Base-by-base conservation (phyloP, 768 basidiomycete species). In the Austroboletus eburneus region DNA sequence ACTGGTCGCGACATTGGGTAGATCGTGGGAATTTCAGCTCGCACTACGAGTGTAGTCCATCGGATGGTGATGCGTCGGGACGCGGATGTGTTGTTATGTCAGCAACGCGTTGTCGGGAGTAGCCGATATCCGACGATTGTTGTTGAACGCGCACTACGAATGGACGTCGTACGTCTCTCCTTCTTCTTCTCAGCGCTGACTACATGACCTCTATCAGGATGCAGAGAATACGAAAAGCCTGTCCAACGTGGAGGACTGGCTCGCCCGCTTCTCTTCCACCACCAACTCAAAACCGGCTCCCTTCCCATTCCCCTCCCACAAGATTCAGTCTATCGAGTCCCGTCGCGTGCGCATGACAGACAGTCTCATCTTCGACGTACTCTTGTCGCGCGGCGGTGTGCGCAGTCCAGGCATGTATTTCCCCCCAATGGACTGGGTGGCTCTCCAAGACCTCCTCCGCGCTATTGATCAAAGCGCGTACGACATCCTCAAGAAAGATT, bases 401-500 rank as follows among this genome's bases (percentile, higher is more conserved):
- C 71, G 66, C 9, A 71, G 74, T 20, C 76, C 83, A 2, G 77
- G 82, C 54, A 68, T 73, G 12, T 68, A 86, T 4, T 91, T 83
- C 59, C 90, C 90, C 16, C 90, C 90, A 1, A 61, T 64, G 18
- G 78, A 81, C 63, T 67, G 71, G 34, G 65, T 68, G 9, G 64
- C 73, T 2, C 75, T 92, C n/a, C 60, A 72, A 39, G 69, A 68
- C 10, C 71, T 91, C 4, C 66, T 91, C 40, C 69, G 74, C 20
- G 78, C 78, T 16, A 85, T 91, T 51, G 72, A 76, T 35, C 52
- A 67, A 22, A 85, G 80, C 1, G 60, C 67, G 4, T 92, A 87
- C 51, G 90, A 92, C 64, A 60, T 69, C 25, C 73, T 91, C 45
- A 91, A 91, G 74, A 82, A 81, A 64, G 83, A 91, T 50, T 88